Base-by-base conservation (phyloP, 2,329 filamentous ascomycete genomes). In the Byssochlamys sp. region DNA sequence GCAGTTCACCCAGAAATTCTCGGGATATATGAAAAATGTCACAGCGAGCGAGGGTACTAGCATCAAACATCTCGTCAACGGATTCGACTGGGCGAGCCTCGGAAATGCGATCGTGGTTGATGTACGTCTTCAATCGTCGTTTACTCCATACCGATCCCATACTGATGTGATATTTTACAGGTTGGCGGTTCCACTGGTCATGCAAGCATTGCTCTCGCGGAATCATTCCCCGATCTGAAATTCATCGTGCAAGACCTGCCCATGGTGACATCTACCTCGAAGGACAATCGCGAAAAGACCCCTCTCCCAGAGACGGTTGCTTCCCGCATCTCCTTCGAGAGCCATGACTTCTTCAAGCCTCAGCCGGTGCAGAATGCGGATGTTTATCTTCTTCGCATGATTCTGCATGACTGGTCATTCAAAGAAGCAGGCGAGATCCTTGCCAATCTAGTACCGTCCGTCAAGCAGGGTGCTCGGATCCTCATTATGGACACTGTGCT, bases 31-130 rank as follows among this genome's bases (percentile, higher is more conserved):
- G 82, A 69, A 71, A 1, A 81, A 76, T 55, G 70, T 84, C 55
- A 80, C 79, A 0, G 78, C 75, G 2, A 81, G 80, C 57, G 80
- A 83, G 62, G 82, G 82, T 0, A 83, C 83, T 61, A 80, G 83
- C 61, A 63, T 83, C 3, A 69, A 69, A 26, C 76, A 83, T 61
- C 73, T 85, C 9, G 73, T 83, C 1, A 70, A 12, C 2, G 57
- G 57, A 6, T 58, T 52, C 33, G 33, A 55, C 7, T 58, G 57
- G 57, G 9, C 45, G 24, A 12, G 73, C 1, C 67, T 84, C 1
- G 60, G 60, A 4, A 64, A 69, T 4, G 82, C 78, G 2, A 81
- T 75, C 0, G 69, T 86, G 45, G 81, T 86, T 3, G 83, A 19
- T 31, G 86, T 59, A 56, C 55, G 28, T 52, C 19, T 19, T 19